Percentiles rank a stretch among this genome's conserved stretches.
These are phyloP conservation scores for Aspergillus latus DNA, from an alignment of 2,329 filamentous ascomycete genomes.

Conservation along the genomic window DNA sequence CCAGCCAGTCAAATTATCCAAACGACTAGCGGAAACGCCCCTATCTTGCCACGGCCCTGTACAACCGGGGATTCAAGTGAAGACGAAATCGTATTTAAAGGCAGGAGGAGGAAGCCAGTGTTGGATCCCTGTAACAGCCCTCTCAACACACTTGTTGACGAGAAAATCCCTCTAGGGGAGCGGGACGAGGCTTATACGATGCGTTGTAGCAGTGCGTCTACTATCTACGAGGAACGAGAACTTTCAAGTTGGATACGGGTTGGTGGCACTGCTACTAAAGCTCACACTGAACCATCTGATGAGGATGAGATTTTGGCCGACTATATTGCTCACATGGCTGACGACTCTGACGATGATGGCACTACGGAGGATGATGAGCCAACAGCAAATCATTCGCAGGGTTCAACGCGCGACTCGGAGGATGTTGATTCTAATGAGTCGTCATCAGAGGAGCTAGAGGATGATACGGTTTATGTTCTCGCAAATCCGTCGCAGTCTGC, in stretches of 20 bases:
- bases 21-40: conserved; percentile 22
- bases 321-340: conserved; percentile 43
- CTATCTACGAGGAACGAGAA: background rate
- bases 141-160: background rate
- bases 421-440: background rate
- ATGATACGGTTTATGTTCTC: background rate
- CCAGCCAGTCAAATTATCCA: background rate
- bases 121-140: background rate
- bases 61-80: conserved; percentile 63
- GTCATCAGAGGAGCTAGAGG: background rate
- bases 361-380: too few species aligned
- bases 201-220: too few species aligned
- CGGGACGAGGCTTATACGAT: background rate
- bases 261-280: background rate
- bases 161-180: background rate
- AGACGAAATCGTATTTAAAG: conserved; percentile 53
- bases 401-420: background rate
- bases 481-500: background rate
- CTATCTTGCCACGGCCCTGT: conserved; percentile 32
- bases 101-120: conserved; percentile 28
- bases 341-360: conserved; percentile 26
- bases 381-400: background rate
- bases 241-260: background rate
- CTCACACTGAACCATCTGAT: conserved; percentile 42
- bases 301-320: conserved; percentile 47